Conservation (phyloP, 345 rosid species). For the Eutrema yunnanense region DNA sequence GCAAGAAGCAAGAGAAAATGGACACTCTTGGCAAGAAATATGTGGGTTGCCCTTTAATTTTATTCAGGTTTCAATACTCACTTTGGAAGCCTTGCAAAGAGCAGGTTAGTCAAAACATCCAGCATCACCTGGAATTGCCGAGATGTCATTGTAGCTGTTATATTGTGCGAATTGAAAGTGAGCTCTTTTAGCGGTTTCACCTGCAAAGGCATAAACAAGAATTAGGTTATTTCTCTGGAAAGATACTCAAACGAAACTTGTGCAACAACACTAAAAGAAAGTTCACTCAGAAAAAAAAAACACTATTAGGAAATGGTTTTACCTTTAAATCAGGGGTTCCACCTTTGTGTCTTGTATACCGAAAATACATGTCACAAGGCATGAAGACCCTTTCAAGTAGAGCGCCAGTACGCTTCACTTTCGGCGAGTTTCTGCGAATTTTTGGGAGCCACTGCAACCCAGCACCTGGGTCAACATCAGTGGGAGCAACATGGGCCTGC, state of each 20-base stretch:
- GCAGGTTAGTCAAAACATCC: conserved; percentile 95
- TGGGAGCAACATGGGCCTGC: conserved; percentile 99
- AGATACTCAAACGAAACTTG: neutral
- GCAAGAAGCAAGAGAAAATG: neutral
- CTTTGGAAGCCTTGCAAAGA: conserved; percentile 98
- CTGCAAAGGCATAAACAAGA: conserved; percentile 36
- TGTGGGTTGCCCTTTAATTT: conserved; percentile 3
- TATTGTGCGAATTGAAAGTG: conserved; percentile 71
- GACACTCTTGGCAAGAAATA: neutral
- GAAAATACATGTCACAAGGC: conserved; percentile 98
- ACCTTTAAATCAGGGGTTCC: conserved; percentile 97
- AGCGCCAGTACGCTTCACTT: conserved; percentile 97
- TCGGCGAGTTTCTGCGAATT: conserved; percentile 76
- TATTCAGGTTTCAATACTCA: conserved; percentile 36
- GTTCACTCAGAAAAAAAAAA: no score
- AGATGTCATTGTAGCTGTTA: conserved; percentile 95
- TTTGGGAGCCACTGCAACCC: conserved; percentile 99
- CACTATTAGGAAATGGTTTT: conserved; percentile 13
- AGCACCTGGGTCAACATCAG: conserved; percentile 99
- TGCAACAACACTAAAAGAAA: neutral
- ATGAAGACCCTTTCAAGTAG: conserved; percentile 96
- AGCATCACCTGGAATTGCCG: conserved; percentile 97
- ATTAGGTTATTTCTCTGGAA: neutral
- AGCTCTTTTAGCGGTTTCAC: conserved; percentile 98
- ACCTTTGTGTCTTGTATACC: conserved; percentile 95